These are phyloP conservation scores for Linum lewisii DNA, from an alignment of 345 rosid species.

Conservation along the genomic window DNA sequence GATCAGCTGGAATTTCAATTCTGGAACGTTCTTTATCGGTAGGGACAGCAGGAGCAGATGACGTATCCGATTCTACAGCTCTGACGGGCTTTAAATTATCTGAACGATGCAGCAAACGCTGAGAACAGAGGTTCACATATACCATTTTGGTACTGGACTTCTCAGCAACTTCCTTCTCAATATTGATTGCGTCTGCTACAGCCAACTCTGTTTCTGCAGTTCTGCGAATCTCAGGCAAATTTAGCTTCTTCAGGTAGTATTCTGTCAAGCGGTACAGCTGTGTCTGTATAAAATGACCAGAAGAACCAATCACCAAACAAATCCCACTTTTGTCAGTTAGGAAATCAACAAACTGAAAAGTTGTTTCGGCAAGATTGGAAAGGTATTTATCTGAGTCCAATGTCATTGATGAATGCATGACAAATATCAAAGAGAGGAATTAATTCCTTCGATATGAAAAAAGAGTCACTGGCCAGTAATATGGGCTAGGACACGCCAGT, in stretches of 20 bases:
- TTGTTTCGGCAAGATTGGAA: too few relatives aligned
- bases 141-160: conserved; percentile 80
- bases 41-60: conserved; percentile 21
- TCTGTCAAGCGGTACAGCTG: conserved; percentile 86
- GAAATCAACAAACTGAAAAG: background rate
- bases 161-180: conserved; percentile 72
- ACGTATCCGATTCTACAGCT: conserved; percentile 30
- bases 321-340: too few relatives aligned
- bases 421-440: background rate
- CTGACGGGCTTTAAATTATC: conserved; percentile 26
- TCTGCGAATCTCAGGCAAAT: conserved; percentile 52
- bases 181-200: conserved; percentile 92
- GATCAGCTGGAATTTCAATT: conserved; percentile 33
- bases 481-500: background rate
- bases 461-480: background rate
- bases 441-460: background rate
- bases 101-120: conserved; percentile 52
- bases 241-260: conserved; percentile 63
- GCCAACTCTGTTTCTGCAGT: conserved; percentile 92
- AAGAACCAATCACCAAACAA: too few relatives aligned
- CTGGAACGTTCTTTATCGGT: conserved; percentile 25
- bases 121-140: conserved; percentile 90
- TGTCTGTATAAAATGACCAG: conserved; percentile 37
- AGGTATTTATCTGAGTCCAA: background rate
- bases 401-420: background rate